phyloP scores from a whole-genome alignment of 345 rosid species.

The Cardiospermum halicacabum region DNA sequence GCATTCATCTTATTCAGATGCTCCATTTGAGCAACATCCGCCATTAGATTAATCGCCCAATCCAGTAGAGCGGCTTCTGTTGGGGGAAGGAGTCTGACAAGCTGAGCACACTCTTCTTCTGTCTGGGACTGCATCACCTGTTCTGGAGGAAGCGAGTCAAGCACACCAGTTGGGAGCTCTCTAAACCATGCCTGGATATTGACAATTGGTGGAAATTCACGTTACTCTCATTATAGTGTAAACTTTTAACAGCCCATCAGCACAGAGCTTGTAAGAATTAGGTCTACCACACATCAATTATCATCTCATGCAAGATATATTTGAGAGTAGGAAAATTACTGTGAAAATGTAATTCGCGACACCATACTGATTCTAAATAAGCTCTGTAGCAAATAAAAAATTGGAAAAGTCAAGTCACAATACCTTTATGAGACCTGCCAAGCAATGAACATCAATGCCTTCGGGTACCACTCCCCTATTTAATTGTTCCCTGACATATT shows the following conservation, averaged over 20 bases:
- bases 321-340: neutral
- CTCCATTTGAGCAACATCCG: slow-evolving; percentile 86
- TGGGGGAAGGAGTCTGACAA: slow-evolving; percentile 76
- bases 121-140: slow-evolving; percentile 81
- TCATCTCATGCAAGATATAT: neutral
- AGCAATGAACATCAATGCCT: slow-evolving; percentile 81
- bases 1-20: slow-evolving; percentile 95
- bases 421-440: slow-evolving; percentile 98
- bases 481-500: slow-evolving; percentile 79
- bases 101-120: slow-evolving; percentile 83
- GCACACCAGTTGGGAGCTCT: slow-evolving; percentile 89
- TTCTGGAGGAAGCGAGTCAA: slow-evolving; percentile 85
- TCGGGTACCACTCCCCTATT: slow-evolving; percentile 75
- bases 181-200: slow-evolving; percentile 89
- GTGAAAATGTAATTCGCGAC: neutral
- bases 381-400: neutral
- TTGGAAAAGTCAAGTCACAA: neutral
- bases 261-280: neutral
- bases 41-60: slow-evolving; percentile 95
- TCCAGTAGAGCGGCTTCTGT: slow-evolving; percentile 86
- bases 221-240: neutral
- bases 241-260: slow-evolving; percentile 4
- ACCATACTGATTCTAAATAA: slow-evolving; percentile 2
- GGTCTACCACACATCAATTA: neutral
- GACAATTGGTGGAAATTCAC: neutral